phyloP scores from a whole-genome alignment of 2,329 filamentous ascomycete species.

The Epichloe uncinata region DNA sequence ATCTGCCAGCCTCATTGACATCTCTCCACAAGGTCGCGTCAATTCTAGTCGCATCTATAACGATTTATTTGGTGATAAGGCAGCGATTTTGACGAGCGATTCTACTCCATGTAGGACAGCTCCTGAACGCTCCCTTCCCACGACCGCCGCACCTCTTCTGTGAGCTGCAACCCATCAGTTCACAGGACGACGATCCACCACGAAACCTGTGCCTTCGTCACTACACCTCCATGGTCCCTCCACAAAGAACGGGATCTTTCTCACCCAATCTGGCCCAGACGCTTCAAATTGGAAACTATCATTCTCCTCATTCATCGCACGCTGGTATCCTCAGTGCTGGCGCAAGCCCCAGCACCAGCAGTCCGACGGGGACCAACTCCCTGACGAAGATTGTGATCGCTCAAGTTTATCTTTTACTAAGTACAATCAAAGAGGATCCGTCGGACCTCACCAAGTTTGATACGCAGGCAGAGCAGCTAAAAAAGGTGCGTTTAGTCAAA shows the following conservation, averaged over 20 bases:
- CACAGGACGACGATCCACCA: conserved; percentile 23
- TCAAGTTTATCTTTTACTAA: conserved; percentile 87
- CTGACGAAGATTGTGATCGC: conserved; percentile 89
- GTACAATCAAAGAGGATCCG: conserved; percentile 84
- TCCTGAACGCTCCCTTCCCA: conserved; percentile 13
- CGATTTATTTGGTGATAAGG: neutral
- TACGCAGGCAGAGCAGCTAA: conserved; percentile 77
- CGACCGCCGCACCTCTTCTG: conserved; percentile 14
- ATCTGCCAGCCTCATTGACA: neutral
- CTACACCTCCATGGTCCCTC: conserved; percentile 43
- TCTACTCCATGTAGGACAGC: conserved; percentile 22
- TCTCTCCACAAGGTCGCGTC: neutral
- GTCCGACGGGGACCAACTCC: conserved; percentile 49
- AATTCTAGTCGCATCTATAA: neutral
- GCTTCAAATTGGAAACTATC: conserved; percentile 41
- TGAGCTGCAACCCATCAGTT: conserved; percentile 22
- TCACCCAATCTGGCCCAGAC: conserved; percentile 47
- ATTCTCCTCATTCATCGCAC: conserved; percentile 45
- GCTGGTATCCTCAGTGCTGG: conserved; percentile 43
- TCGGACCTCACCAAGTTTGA: conserved; percentile 82
- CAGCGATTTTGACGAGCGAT: conserved; percentile 6
- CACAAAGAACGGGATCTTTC: conserved; percentile 50
- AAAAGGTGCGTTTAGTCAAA: conserved; percentile 54
- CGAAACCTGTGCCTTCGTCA: conserved; percentile 18
- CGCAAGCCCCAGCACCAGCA: conserved; percentile 48